Evolutionary conservation across 1,284 basidiomycete species (phyloP), one percentile per base, ranked within the genome.

Genomic region (Hypsizygus ulmarius): DNA sequence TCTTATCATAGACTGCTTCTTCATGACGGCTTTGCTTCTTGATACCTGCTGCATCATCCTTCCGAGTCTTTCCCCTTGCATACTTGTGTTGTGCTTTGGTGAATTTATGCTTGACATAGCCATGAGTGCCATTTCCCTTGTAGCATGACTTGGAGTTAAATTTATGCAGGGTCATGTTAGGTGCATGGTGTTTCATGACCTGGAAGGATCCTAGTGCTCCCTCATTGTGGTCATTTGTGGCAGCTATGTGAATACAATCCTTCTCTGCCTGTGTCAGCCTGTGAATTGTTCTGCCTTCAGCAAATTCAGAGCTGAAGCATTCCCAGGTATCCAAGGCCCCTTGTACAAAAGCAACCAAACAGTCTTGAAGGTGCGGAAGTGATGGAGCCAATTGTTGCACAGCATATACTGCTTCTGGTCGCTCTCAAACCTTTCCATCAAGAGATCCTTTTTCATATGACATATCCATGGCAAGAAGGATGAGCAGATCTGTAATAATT

Each of bases 171-270:
- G n/a, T n/a, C n/a, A n/a, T n/a, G n/a, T n/a, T n/a, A n/a, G n/a
- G n/a, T n/a, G n/a, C n/a, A n/a, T n/a, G n/a, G n/a, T n/a, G n/a
- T n/a, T n/a, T n/a, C n/a, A n/a, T n/a, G n/a, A 54, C 48, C n/a
- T 51, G 43, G 30, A 19, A 53, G 3, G 39, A 7, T 11, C 62
- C 58, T 2, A 64, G 44, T 2, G 49, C 47, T 0, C 60, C 59
- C 40, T 64, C 59, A 40, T 60, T 62, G 3, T 19, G 42, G 45
- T 62, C 56, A 40, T 62, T 64, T 25, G 58, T 62, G 2, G 58
- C 35, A 6, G 53, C 52, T 46, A 61, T 55, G 39, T 43, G 59
- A 18, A 52, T 57, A 2, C 15, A 14, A 3, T 47, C 29, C 1
- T 39, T 28, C 37, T 62, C 58, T 14, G 40, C 54, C 8, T 47